Evolutionary conservation across 345 rosid genomes (phyloP), one percentile per base, ranked within the genome.

Genomic region (Rhodamnia rubescens): DNA sequence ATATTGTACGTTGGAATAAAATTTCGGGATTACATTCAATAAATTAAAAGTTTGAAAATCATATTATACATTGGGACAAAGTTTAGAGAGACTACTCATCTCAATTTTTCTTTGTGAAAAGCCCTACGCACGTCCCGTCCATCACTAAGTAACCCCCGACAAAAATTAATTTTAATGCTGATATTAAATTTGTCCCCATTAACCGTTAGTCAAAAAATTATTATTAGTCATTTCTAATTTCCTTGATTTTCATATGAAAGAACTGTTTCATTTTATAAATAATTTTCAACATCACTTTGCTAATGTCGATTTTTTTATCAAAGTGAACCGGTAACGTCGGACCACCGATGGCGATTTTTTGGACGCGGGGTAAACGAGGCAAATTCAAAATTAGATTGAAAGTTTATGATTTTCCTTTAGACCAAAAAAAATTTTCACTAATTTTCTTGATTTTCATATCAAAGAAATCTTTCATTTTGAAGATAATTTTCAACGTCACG

Each of bases 261-360:
- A 15, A 36, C 0, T 15, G 2, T 61, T 61, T 29, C 56, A 18
- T 53, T 53, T 53, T 16, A 53, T 0, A 20, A 53, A 53, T 7
- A 53, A 18, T 53, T 53, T 18, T 20, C 8, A 7, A 61, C 2
- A 4, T 7, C 21, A 15, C 0, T 61, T 29, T 61, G 42, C 5
- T 29, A 29, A 29, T 29, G 42, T 61, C 0, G 22, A 61, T 61
- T 61, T 61, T 5, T 42, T 4, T 61, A 29, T 61, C 8, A 11
- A 61, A 8, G 2, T 0, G 42, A 14, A 61, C 15, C 29, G 11
- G 0, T 61, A 5, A 1, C 0, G 0, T 15, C 11, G 15, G 16
- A 61, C 7, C 40, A 29, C 21, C 27, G 7, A 29, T 15, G 42
- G 10, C 16, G 21, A 29, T 29, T 61, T 61, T 61, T 14, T 27